Percentiles rank a stretch among this genome's conserved stretches.
Conservation (phyloP, 163 green algal genomes). For the Smithsoniella earleae region DNA sequence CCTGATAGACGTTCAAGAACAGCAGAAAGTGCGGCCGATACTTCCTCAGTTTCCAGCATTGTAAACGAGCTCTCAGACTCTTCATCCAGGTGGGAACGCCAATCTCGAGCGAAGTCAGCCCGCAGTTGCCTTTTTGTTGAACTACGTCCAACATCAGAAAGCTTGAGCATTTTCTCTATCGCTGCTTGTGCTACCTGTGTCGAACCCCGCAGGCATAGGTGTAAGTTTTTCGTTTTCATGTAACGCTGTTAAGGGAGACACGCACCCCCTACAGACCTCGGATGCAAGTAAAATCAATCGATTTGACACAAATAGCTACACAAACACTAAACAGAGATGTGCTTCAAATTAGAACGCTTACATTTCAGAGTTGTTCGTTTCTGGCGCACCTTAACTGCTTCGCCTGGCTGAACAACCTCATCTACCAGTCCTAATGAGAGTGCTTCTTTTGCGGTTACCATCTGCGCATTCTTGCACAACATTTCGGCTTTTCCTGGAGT, state of each 20-base stretch:
- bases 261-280: not conserved
- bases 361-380: no score
- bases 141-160: not conserved
- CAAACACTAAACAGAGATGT: not conserved
- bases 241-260: no score
- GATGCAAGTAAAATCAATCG: not conserved
- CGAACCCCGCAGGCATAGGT: not conserved
- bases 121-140: not conserved
- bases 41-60: not conserved
- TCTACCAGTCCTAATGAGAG: constrained; percentile 48
- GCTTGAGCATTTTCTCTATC: constrained; percentile 9
- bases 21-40: not conserved
- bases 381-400: constrained; percentile 8
- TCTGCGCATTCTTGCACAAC: constrained; percentile 31
- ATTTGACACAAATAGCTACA: not conserved
- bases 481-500: constrained; percentile 42
- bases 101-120: not conserved
- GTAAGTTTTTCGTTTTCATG: not conserved
- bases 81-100: not conserved
- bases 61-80: constrained; percentile 10
- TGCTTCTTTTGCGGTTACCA: constrained; percentile 35
- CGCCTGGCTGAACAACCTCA: constrained; percentile 35
- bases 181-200: constrained; percentile 1
- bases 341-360: not conserved
- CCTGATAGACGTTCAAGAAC: not conserved